A percentile compares a stretch with the other conserved stretches of the same genome.
Evolutionary conservation across 2,329 filamentous ascomycete species (phyloP).

Genomic region (Botryotinia narcissicola): DNA sequence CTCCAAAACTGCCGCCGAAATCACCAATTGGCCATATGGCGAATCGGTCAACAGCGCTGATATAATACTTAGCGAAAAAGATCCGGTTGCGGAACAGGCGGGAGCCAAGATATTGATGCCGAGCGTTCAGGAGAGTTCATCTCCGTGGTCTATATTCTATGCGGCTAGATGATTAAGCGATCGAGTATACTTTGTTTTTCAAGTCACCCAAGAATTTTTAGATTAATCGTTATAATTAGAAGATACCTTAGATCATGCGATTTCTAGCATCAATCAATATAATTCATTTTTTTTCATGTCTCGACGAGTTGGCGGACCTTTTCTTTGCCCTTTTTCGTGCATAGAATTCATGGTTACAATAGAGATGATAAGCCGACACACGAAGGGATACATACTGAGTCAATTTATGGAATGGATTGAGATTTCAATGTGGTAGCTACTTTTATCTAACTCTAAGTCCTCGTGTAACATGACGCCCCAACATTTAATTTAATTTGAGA

Average conservation of each 20-base stretch:
- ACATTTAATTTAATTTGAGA: background rate
- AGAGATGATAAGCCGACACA: background rate
- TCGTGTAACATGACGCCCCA: background rate
- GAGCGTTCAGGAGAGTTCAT: constrained; percentile 6
- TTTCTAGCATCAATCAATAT: background rate
- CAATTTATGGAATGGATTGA: background rate
- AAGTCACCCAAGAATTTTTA: background rate
- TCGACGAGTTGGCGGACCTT: no score
- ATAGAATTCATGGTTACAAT: background rate
- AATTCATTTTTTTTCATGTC: background rate
- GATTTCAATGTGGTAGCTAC: background rate
- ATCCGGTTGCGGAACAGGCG: background rate
- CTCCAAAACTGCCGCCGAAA: background rate
- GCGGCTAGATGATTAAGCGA: background rate
- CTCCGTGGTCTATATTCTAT: constrained; percentile 13
- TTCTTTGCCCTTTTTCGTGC: no score
- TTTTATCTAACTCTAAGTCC: background rate
- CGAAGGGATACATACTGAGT: background rate
- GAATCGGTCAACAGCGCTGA: background rate
- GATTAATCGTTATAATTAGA: background rate
- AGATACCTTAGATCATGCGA: background rate
- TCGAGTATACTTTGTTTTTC: background rate
- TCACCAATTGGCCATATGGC: constrained; percentile 6
- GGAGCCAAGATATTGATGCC: constrained; percentile 3
- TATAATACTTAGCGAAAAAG: background rate